phyloP scores from a whole-genome alignment of 345 rosid genomes.

The Limnanthes douglasii region DNA sequence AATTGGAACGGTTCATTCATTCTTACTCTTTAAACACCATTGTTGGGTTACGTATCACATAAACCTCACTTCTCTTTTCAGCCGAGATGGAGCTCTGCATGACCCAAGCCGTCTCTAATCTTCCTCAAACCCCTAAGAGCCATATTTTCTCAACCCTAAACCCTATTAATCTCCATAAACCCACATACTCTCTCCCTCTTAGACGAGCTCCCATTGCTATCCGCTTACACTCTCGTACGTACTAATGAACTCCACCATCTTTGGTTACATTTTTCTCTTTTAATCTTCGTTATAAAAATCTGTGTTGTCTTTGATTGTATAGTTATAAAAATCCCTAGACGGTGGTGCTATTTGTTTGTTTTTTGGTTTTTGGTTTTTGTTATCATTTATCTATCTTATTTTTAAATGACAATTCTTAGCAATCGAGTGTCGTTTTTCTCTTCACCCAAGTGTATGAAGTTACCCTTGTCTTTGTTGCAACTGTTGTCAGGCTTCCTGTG shows the following conservation, averaged over 20 bases:
- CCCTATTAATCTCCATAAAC: slow-evolving; percentile 1
- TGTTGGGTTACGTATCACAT: too few relatives aligned
- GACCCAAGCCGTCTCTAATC: slow-evolving; percentile 8
- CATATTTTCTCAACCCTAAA: slow-evolving; percentile 6
- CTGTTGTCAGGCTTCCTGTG: slow-evolving; percentile 13
- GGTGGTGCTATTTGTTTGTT: neutral
- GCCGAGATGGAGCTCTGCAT: slow-evolving; percentile 39
- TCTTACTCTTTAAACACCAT: too few relatives aligned
- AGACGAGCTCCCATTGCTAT: slow-evolving; percentile 6
- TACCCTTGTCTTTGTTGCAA: neutral
- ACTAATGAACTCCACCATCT: slow-evolving; percentile 15
- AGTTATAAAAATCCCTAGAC: neutral
- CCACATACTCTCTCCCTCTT: slow-evolving; percentile 11
- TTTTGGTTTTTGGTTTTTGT: neutral
- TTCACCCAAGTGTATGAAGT: too few relatives aligned
- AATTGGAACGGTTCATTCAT: too few relatives aligned
- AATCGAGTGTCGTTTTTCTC: neutral
- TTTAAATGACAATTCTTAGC: neutral
- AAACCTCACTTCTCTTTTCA: too few relatives aligned
- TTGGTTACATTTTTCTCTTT: slow-evolving; percentile 1
- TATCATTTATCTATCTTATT: neutral
- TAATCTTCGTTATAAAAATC: neutral
- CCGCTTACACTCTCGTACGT: slow-evolving; percentile 21
- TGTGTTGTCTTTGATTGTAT: neutral
- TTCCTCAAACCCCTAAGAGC: slow-evolving; percentile 7